Conservation (phyloP, 768 basidiomycete genomes). For the Trametes elegans region DNA sequence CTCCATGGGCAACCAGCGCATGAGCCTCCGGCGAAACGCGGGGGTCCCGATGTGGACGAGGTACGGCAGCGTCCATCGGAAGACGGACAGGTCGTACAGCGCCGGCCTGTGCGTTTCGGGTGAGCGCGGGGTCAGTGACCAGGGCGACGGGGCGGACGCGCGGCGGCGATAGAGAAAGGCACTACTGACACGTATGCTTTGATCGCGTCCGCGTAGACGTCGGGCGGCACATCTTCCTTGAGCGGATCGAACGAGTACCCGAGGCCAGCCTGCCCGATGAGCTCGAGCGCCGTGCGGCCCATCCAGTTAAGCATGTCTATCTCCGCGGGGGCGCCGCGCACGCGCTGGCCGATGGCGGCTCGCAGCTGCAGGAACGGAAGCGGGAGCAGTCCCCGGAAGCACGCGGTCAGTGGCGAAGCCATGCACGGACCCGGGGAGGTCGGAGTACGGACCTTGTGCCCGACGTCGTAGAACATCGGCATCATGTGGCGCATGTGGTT, state of each 20-base stretch:
- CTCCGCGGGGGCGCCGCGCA: constrained; percentile 14
- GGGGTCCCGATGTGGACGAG: constrained; percentile 41
- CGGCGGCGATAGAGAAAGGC: neutral
- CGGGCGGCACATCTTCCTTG: constrained; percentile 14
- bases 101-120: constrained; percentile 39
- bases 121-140: constrained; percentile 4
- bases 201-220: constrained; percentile 27
- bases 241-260: constrained; percentile 29
- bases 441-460: constrained; percentile 21
- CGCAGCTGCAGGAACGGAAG: constrained; percentile 13
- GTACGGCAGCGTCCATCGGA: constrained; percentile 49
- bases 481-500: constrained; percentile 27
- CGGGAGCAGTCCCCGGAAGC: neutral
- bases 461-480: constrained; percentile 26
- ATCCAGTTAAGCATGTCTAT: constrained; percentile 29
- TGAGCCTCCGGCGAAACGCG: constrained; percentile 40
- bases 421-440: neutral
- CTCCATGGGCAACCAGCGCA: constrained; percentile 39
- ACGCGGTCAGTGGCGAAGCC: constrained; percentile 6
- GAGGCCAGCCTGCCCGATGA: constrained; percentile 27
- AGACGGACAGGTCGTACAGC: constrained; percentile 42
- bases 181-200: constrained; percentile 27
- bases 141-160: neutral
- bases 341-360: constrained; percentile 16
- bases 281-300: constrained; percentile 27